Evolutionary conservation across 2,329 filamentous ascomycete species (phyloP).

Genomic region (Teratosphaeria viscida): DNA sequence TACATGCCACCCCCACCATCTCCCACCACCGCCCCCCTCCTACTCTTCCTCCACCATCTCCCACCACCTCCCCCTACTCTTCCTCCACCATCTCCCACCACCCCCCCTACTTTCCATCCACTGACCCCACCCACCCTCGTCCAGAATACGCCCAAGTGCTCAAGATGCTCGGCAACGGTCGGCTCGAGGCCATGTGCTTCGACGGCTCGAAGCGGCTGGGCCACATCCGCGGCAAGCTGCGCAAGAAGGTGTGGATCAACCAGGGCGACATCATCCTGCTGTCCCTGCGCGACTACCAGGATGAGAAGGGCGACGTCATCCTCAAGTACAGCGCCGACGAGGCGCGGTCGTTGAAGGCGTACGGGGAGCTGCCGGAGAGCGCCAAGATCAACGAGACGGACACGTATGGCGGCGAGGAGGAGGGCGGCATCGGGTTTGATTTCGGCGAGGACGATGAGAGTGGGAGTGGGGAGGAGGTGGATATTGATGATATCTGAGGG

Average conservation of each 20-base stretch:
- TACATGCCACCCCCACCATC: constrained; percentile 24
- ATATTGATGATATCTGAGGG: constrained; percentile 81
- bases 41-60: not conserved
- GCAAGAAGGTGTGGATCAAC: constrained; percentile 99
- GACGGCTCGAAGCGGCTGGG: constrained; percentile 80
- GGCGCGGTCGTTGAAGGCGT: constrained; percentile 88
- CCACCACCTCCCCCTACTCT: not conserved
- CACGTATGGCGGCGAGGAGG: constrained; percentile 80
- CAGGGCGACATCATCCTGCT: constrained; percentile 89
- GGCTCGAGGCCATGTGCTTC: constrained; percentile 88
- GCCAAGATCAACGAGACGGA: constrained; percentile 99
- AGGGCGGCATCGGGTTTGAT: constrained; percentile 95
- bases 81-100: not conserved
- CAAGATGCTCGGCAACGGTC: constrained; percentile 94
- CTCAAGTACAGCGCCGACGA: constrained; percentile 95
- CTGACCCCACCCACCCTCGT: not conserved
- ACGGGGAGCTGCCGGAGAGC: constrained; percentile 91
- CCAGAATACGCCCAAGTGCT: constrained; percentile 72
- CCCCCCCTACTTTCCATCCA: not conserved
- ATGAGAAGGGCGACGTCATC: constrained; percentile 87
- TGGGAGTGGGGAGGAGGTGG: constrained; percentile 64
- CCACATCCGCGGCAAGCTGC: constrained; percentile 87
- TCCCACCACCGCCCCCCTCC: not conserved
- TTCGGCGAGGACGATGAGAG: constrained; percentile 79
- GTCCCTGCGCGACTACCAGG: constrained; percentile 83